Base-by-base conservation (phyloP, 2,329 filamentous ascomycete genomes). In the Stromatinia cepivora region DNA sequence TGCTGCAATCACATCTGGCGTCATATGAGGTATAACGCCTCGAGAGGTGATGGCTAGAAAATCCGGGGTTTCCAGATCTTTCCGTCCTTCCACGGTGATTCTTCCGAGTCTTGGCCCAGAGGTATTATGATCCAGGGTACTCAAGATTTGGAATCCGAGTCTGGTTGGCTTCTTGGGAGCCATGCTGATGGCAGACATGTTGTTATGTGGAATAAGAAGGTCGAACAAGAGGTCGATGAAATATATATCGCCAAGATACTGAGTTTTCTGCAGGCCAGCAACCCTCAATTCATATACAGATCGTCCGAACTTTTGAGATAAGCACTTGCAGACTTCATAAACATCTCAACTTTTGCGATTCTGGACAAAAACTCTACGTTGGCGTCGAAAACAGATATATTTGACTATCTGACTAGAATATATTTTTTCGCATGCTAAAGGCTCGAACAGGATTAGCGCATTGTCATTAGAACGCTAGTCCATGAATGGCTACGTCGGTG, bases 21-120 rank as follows among this genome's bases (percentile, higher is more conserved):
- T 92, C 73, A 99, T 81, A 81, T 99, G 95, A 65, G 95, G 93
- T 48, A 98, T 83, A 1, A 87, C 87, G 31, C 95, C 95, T 76
- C 95, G 87, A 46, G 95, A 97, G 4, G 92, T 91, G 73, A 91
- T 84, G 64, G 88, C 90, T 70, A 97, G 82, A 79, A 91, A 97
- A 78, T 91, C 90, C 56, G 95, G 95, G 42, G 95, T 99, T 28
- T 91, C 82, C 72, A 97, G 84, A n/a, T 85, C 80, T 71, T 84
- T 86, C 70, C 91, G 85, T 54, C 80, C 88, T 75, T 79, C 83
- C 8, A 95, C 79, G 6, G 84, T 81, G 34, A 98, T 70, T 64
- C 66, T 70, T 56, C 77, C 78, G 50, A 78, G 69, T 54, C 78
- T 74, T 54, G 76, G 70, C 31, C 71, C 72, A 42, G 67, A 39